phyloP scores from a whole-genome alignment of 1,284 basidiomycete genomes.

The Xerocomus cyaneibrunnescens region DNA sequence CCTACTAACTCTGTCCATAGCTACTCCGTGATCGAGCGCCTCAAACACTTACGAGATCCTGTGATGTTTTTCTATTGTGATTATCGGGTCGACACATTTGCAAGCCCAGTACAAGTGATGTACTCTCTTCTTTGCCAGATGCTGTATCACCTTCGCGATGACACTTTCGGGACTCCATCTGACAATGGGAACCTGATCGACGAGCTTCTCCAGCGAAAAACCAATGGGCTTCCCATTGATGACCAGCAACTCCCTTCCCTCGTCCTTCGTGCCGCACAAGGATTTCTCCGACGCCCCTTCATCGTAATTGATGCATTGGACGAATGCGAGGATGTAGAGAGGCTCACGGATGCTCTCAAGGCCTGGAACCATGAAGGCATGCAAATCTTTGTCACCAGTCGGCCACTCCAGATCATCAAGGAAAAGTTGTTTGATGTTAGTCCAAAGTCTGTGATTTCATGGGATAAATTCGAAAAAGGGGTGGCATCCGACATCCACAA shows the following conservation, averaged over 20 bases:
- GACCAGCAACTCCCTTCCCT: not conserved
- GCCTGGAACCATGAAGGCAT: not conserved
- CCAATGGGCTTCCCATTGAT: not conserved
- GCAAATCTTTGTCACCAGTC: constrained; percentile 16
- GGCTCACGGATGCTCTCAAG: not conserved
- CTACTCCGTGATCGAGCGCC: not conserved
- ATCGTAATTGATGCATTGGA: constrained; percentile 15
- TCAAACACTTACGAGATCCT: not conserved
- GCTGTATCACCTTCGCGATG: not conserved
- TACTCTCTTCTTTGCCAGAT: not conserved
- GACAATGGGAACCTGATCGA: not conserved
- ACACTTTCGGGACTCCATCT: not conserved
- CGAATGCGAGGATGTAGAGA: constrained; percentile 8
- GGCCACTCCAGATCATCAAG: constrained; percentile 10
- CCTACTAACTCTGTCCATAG: not conserved
- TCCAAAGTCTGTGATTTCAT: not conserved
- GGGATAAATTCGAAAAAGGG: not conserved
- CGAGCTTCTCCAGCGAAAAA: not conserved
- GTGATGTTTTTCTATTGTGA: not conserved
- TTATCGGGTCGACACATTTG: not conserved
- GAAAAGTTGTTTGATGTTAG: not conserved
- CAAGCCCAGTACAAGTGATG: not conserved
- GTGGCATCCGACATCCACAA: not conserved
- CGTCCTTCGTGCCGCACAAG: not conserved
- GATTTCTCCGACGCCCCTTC: not conserved